Conservation (phyloP, 495 filamentous ascomycete species). For the Penicilliopsis zonata region DNA sequence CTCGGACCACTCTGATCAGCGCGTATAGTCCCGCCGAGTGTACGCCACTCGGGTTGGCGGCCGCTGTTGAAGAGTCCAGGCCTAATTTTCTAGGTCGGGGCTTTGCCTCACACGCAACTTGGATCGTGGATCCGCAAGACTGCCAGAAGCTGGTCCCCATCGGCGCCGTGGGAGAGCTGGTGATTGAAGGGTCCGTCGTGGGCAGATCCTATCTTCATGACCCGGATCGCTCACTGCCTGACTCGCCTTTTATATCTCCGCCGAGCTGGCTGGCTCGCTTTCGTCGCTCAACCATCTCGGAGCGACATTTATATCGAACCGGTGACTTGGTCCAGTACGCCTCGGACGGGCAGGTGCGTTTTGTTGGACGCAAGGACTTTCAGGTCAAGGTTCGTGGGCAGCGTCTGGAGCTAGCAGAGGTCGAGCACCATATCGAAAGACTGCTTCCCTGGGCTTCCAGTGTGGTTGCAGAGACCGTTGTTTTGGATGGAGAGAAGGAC, state of each 20-base stretch:
- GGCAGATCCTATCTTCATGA: conserved; percentile 20
- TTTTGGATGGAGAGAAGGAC: no score
- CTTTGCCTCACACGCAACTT: conserved; percentile 35
- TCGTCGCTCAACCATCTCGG: neutral
- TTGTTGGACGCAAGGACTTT: conserved; percentile 8
- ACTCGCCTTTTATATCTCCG: conserved; percentile 6
- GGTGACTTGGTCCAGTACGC: conserved; percentile 3
- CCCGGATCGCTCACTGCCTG: conserved; percentile 5
- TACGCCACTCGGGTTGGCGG: no score
- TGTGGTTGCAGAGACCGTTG: no score
- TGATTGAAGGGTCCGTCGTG: conserved; percentile 15
- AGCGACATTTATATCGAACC: conserved; percentile 5
- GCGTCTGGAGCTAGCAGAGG: conserved; percentile 31
- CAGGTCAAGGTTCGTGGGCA: conserved; percentile 35
- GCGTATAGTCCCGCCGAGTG: conserved; percentile 35
- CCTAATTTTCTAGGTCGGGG: conserved; percentile 28
- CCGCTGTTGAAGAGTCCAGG: conserved; percentile 22
- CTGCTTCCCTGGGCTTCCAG: no score
- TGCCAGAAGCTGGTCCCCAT: conserved; percentile 17
- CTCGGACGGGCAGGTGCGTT: neutral
- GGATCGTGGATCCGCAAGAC: conserved; percentile 20
- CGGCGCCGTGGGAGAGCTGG: conserved; percentile 26
- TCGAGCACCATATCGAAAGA: conserved; percentile 18
- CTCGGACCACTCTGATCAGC: conserved; percentile 3
- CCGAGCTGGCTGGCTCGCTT: conserved; percentile 17